Conservation (phyloP, 164 flowering plant species). For the Macadamia integrifolia region DNA sequence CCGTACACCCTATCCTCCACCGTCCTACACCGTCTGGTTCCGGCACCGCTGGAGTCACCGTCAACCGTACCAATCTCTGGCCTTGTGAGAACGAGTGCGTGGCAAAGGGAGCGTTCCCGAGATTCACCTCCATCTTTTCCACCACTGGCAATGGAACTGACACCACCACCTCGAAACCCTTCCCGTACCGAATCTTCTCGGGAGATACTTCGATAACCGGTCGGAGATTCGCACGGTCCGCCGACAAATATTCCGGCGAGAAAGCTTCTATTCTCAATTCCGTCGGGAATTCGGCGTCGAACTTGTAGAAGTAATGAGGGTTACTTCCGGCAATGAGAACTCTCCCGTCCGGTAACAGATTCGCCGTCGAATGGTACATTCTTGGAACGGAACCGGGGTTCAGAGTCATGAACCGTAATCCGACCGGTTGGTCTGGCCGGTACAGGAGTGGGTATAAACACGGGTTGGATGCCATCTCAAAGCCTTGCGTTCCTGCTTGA, state of each 20-base stretch:
- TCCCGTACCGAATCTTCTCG: constrained; percentile 44
- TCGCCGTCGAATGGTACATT: constrained; percentile 94
- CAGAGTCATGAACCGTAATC: constrained; percentile 76
- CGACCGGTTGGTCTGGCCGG: constrained; percentile 56
- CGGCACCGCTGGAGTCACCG: constrained; percentile 38
- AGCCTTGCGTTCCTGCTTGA: constrained; percentile 73
- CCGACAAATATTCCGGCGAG: constrained; percentile 72
- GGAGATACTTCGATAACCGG: constrained; percentile 48
- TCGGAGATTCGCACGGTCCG: constrained; percentile 57
- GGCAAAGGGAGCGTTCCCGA: constrained; percentile 73
- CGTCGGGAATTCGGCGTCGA: constrained; percentile 52
- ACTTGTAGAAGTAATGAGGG: constrained; percentile 72
- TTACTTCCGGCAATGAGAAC: constrained; percentile 82
- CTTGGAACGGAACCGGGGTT: constrained; percentile 67
- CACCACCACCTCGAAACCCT: constrained; percentile 41
- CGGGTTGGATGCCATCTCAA: constrained; percentile 68
- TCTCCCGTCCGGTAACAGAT: constrained; percentile 79
- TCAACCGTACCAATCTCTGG: constrained; percentile 72
- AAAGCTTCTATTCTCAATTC: constrained; percentile 84
- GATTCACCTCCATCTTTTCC: constrained; percentile 59
- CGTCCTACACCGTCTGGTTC: constrained; percentile 19
- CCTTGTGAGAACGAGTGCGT: constrained; percentile 93
- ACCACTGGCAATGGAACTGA: constrained; percentile 60
- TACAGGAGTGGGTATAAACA: constrained; percentile 72
- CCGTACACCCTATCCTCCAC: constrained; percentile 50